These are phyloP conservation scores for Microthlaspi erraticum DNA, from an alignment of 345 rosid genomes.

Conservation along the genomic window DNA sequence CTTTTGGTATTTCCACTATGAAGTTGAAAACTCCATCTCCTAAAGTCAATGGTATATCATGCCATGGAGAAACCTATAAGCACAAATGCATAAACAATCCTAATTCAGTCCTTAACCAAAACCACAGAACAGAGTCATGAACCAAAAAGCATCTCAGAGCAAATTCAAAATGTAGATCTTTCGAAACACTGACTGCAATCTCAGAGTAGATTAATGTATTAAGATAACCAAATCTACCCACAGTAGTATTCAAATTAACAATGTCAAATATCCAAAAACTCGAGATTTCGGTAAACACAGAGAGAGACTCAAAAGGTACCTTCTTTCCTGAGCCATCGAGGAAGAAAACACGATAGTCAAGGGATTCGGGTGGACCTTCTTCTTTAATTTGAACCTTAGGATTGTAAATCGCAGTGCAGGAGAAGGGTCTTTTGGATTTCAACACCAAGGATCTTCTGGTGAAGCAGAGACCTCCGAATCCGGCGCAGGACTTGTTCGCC, in stretches of 20 bases:
- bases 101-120: neutral
- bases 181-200: neutral
- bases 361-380: slow-evolving; percentile 77
- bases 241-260: neutral
- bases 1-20: slow-evolving; percentile 90
- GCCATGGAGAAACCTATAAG: slow-evolving; percentile 94
- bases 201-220: neutral
- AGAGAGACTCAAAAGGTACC: slow-evolving; percentile 43
- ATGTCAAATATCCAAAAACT: neutral
- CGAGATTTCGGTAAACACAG: neutral
- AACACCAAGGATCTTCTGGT: slow-evolving; percentile 35
- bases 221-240: neutral
- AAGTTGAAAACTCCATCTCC: slow-evolving; percentile 88
- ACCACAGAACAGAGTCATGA: neutral
- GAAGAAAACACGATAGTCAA: slow-evolving; percentile 83
- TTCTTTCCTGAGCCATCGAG: slow-evolving; percentile 70
- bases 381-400: slow-evolving; percentile 66
- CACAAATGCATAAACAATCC: slow-evolving; percentile 17
- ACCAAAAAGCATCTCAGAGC: slow-evolving; percentile 13
- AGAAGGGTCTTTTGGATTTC: slow-evolving; percentile 57
- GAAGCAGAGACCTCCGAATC: slow-evolving; percentile 37
- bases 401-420: slow-evolving; percentile 64
- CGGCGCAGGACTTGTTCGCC: slow-evolving; percentile 36
- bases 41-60: slow-evolving; percentile 80
- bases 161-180: slow-evolving; percentile 5